Conservation (phyloP, 495 filamentous ascomycete species). For the Hypoxylon perforatum region DNA sequence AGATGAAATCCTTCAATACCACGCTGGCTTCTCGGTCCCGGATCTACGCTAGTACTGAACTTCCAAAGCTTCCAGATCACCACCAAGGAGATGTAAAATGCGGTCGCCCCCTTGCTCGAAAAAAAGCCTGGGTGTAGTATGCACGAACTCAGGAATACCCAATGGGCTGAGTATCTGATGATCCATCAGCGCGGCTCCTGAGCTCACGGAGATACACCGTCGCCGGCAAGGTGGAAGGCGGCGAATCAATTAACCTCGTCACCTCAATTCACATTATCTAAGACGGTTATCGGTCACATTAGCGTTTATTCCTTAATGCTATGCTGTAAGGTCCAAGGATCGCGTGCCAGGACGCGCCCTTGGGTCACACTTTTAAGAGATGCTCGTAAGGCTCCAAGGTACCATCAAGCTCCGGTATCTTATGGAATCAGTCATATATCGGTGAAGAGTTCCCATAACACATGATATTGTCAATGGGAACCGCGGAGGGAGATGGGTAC, state of each 20-base stretch:
- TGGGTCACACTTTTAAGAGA: constrained; percentile 5
- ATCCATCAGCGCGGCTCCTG: constrained; percentile 19
- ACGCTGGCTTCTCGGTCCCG: constrained; percentile 32
- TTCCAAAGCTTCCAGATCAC: constrained; percentile 31
- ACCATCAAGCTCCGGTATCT: constrained; percentile 4
- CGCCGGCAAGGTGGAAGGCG: constrained; percentile 22
- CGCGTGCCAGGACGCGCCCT: constrained; percentile 36
- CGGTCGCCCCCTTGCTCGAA: constrained; percentile 23
- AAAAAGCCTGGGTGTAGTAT: constrained; percentile 20
- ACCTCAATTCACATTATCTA: constrained; percentile 17
- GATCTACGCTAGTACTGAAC: constrained; percentile 36
- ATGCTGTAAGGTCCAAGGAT: constrained; percentile 26
- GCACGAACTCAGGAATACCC: constrained; percentile 16
- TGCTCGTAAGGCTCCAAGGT: constrained; percentile 1
- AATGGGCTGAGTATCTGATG: constrained; percentile 27
- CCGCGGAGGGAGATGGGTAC: no score
- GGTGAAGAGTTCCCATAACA: not conserved
- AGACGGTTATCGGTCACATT: constrained; percentile 5
- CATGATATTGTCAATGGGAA: no score
- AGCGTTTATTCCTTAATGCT: constrained; percentile 25
- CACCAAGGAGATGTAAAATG: not conserved
- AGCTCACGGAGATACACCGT: constrained; percentile 30
- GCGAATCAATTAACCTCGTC: constrained; percentile 21
- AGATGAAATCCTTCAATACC: constrained; percentile 22
- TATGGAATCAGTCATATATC: not conserved